Evolutionary conservation across 148 eudicot genomes (phyloP), one percentile per base, ranked within the genome.

Genomic region (Simmondsia chinensis): DNA sequence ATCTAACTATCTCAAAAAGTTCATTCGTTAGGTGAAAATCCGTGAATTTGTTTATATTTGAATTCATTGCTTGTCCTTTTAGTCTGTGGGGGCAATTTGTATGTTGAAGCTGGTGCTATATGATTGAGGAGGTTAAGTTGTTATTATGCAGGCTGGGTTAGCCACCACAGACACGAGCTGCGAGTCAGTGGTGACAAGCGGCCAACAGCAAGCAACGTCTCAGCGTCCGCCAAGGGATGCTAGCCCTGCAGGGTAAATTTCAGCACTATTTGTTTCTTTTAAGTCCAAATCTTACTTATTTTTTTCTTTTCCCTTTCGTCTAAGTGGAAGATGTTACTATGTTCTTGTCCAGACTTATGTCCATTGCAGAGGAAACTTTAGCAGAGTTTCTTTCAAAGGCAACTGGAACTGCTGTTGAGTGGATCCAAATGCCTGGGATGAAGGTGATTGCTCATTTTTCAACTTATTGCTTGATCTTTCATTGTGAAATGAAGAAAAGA

Each of bases 371-470:
- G 62, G 79, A 73, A 33, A 65, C 71, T 54, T 56, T 60, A 62
- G 45, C 64, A 73, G 79, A 69, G 70, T 73, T 73, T 62, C 67
- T 73, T 38, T 60, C 74, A 10, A 73, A 73, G 70, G 79, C 79
- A 27, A 69, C 75, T 54, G 79, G 79, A 73, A 73, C 79, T 59
- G 79, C 68, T 13, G 47, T 73, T 47, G 79, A 73, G 53, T 73
- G 79, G 79, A 63, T 73, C 68, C 75, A 61, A 60, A 64, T 73
- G 66, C 67, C 73, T 48, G 75, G 79, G 35, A 69, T 73, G 74
- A 73, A 73, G 79, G 79, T 73, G 30, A 16, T 45, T 22, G 2
- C 10, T 15, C 24, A n/a, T 16, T 23, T 14, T 16, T 49, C 10
- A 28, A 27, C 6, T 37, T 13, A 15, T 7, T 3, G 6, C 1